Percentiles rank a stretch among this genome's conserved stretches.
Evolutionary conservation across 2,329 filamentous ascomycete genomes (phyloP).

Genomic region (Aspergillus pseudonomiae): DNA sequence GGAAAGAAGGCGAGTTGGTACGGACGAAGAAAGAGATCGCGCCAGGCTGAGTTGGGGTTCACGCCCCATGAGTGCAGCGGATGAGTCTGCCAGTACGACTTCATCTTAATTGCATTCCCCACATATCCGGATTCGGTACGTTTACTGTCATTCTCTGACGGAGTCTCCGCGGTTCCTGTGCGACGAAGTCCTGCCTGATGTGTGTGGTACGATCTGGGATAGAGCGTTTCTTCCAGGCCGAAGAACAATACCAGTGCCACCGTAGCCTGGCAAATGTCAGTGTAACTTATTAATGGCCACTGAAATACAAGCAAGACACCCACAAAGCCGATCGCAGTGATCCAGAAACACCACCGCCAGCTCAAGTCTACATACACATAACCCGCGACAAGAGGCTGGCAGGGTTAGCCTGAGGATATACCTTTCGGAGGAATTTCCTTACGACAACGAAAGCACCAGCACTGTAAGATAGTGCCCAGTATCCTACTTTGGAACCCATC

Average conservation of each 20-base stretch:
- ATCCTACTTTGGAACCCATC: slow-evolving; percentile 3
- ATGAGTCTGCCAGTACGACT: background rate
- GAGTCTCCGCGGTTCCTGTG: too few relatives aligned
- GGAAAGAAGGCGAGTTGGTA: background rate
- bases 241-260: background rate
- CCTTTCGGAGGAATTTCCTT: background rate
- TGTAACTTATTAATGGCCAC: too few relatives aligned
- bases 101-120: background rate
- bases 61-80: background rate
- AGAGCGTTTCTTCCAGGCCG: background rate
- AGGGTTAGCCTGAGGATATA: background rate
- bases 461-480: slow-evolving; percentile 3
- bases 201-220: background rate
- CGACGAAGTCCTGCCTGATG: background rate
- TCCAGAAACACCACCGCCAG: slow-evolving; percentile 5
- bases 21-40: background rate
- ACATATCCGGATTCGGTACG: background rate
- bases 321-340: slow-evolving; percentile 2
- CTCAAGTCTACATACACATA: slow-evolving; percentile 2
- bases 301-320: background rate
- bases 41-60: background rate
- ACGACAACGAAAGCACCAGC: background rate
- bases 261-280: background rate
- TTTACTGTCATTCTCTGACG: background rate
- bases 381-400: background rate